Evolutionary conservation across 106 monocot genomes (phyloP), one percentile per base, ranked within the genome.

Genomic region (Dendrobium chrysotoxum): DNA sequence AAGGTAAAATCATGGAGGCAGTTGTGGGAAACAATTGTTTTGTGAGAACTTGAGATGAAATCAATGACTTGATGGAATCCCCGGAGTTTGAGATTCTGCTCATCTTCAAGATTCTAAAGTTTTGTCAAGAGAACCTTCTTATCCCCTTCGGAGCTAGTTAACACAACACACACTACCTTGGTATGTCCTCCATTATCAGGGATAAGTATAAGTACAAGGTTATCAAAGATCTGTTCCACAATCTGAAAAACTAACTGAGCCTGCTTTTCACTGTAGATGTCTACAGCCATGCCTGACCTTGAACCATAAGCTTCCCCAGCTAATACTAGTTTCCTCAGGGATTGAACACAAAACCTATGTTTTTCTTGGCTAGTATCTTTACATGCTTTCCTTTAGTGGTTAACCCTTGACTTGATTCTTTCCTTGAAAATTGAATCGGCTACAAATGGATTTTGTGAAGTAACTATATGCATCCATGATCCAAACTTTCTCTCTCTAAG

Each of bases 111-210:
- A 79, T 39, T 82, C 77, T 92, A 66, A 78, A 98, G 55, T 77
- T 94, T 94, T 61, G 94, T 92, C 82, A 94, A n/a, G 20, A 98
- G 88, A 84, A 86, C 75, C 81, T 81, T 89, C 75, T 86, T 98
- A 75, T 98, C 94, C 71, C 92, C 94, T 25, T 89, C 82, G 26
- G 97, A 92, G 53, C 81, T 87, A 44, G 92, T 88, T 77, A 77
- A 77, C 57, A 98, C 87, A 26, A 92, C 79, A 55, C 86, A 85
- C 58, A 98, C 88, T 23, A 83, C 78, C 68, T 78, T 89, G 26
- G 89, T 61, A 20, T 50, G 79, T n/a, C 87, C 92, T 75, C 66
- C 74, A 80, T 35, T 35, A 35, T 35, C 35, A 2, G 35, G 35
- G 35, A 35, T 35, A 35, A 35, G 35, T 35, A 35, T 3, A 35